phyloP scores from a whole-genome alignment of 108 stramenopile species.

The Skeletonema tropicum region DNA sequence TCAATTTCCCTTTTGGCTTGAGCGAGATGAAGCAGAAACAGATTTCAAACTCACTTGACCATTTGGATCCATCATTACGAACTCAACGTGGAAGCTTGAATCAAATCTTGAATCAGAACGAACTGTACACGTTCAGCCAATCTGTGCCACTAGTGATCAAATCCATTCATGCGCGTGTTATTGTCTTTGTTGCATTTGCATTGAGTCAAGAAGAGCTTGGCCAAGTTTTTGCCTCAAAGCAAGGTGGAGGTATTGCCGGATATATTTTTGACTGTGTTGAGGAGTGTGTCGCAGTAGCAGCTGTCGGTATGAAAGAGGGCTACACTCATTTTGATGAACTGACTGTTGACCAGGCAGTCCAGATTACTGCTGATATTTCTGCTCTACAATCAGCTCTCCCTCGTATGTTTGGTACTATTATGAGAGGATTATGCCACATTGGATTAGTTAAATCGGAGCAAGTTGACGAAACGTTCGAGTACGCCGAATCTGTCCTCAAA shows the following conservation, averaged over 20 bases:
- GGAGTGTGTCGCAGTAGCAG: constrained; percentile 85
- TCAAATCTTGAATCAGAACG: constrained; percentile 58
- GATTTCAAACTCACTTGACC: constrained; percentile 34
- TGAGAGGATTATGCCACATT: constrained; percentile 88
- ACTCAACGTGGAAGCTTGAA: constrained; percentile 42
- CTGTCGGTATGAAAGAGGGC: constrained; percentile 88
- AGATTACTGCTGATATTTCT: constrained; percentile 88
- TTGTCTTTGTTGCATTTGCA: constrained; percentile 83
- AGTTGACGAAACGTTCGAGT: constrained; percentile 83
- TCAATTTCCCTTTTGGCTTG: constrained; percentile 85
- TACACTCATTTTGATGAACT: constrained; percentile 76
- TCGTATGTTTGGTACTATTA: constrained; percentile 86
- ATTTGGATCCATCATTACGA: constrained; percentile 49
- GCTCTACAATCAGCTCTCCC: constrained; percentile 81
- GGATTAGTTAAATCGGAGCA: constrained; percentile 86
- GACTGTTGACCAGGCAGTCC: constrained; percentile 86
- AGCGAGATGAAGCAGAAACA: constrained; percentile 65
- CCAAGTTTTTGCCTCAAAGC: constrained; percentile 84
- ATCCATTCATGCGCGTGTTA: constrained; percentile 87
- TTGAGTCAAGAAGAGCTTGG: constrained; percentile 88
- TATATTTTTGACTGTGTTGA: constrained; percentile 89
- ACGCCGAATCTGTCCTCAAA: constrained; percentile 80
- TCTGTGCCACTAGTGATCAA: constrained; percentile 82
- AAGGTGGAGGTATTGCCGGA: constrained; percentile 77
- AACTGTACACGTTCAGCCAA: constrained; percentile 75